These are phyloP conservation scores for Trametopsis cervina DNA, from an alignment of 768 basidiomycete genomes.

Conservation along the genomic window DNA sequence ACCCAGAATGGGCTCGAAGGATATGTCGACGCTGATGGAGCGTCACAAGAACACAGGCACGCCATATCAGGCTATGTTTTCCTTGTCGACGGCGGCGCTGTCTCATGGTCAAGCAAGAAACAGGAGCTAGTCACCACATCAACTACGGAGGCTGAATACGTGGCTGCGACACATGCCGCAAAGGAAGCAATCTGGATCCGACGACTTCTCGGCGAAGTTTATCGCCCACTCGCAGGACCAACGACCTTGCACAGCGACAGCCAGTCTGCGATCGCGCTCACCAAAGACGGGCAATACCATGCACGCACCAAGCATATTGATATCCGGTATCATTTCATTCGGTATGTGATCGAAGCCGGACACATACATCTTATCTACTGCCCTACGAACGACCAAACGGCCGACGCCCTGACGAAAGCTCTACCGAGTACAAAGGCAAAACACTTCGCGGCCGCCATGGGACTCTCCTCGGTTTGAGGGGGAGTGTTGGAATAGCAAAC, in stretches of 20 bases:
- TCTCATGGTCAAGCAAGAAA: constrained; percentile 30
- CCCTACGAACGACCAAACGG: constrained; percentile 22
- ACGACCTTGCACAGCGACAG: constrained; percentile 11
- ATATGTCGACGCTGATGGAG: constrained; percentile 17
- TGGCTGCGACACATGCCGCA: constrained; percentile 25
- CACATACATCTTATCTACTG: constrained; percentile 19
- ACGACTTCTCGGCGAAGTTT: constrained; percentile 5
- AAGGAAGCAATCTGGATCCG: constrained; percentile 21
- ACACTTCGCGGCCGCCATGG: constrained; percentile 3
- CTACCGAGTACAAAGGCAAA: constrained; percentile 12
- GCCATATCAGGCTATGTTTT: constrained; percentile 32
- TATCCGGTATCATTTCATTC: constrained; percentile 27
- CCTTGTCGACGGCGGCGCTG: constrained; percentile 23
- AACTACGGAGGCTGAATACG: constrained; percentile 30
- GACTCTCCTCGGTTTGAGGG: constrained; percentile 7
- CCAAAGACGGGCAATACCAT: constrained; percentile 22
- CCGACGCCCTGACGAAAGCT: constrained; percentile 28
- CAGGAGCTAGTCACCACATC: constrained; percentile 31
- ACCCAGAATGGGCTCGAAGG: neutral
- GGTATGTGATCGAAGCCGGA: constrained; percentile 18
- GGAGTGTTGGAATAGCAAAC: constrained; percentile 9
- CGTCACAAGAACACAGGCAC: constrained; percentile 13
- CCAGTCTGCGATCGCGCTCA: constrained; percentile 19
- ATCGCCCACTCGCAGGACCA: constrained; percentile 7
- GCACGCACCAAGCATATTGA: constrained; percentile 31